These are phyloP conservation scores for Agrocybe pediades DNA, from an alignment of 768 basidiomycete species.

Conservation along the genomic window DNA sequence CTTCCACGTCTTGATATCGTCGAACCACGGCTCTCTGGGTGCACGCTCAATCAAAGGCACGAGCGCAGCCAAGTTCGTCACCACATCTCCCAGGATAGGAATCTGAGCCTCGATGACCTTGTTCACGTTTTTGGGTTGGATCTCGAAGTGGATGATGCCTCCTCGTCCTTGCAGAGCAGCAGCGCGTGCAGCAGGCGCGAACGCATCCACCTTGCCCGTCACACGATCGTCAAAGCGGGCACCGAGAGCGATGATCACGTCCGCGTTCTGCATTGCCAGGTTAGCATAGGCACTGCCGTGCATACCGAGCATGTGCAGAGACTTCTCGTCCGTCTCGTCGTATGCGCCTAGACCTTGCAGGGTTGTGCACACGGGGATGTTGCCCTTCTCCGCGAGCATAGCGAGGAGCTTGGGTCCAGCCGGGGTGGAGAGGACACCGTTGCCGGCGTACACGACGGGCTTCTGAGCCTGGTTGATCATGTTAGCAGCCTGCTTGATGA, in stretches of 20 bases:
- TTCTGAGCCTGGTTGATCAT: conserved; percentile 91
- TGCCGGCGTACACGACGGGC: conserved; percentile 92
- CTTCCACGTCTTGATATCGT: conserved; percentile 85
- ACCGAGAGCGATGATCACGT: conserved; percentile 96
- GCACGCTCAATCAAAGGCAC: conserved; percentile 73
- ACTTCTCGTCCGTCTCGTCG: conserved; percentile 85
- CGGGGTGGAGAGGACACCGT: conserved; percentile 83
- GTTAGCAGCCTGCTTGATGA: conserved; percentile 82
- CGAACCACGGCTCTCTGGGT: conserved; percentile 80
- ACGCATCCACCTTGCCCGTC: conserved; percentile 85
- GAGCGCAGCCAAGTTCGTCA: conserved; percentile 76
- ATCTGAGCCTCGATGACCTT: conserved; percentile 96
- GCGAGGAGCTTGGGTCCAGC: conserved; percentile 82
- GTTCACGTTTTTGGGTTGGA: conserved; percentile 98
- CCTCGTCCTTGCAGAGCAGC: conserved; percentile 87
- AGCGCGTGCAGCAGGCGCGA: conserved; percentile 87
- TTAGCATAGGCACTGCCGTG: conserved; percentile 98
- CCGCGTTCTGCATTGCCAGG: conserved; percentile 95
- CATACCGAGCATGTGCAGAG: conserved; percentile 98
- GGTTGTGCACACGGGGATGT: conserved; percentile 97
- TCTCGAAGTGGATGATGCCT: conserved; percentile 99
- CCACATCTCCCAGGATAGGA: conserved; percentile 92
- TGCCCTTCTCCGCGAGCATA: conserved; percentile 77
- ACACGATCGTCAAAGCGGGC: conserved; percentile 98
- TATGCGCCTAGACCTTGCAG: conserved; percentile 95